Percentiles rank a stretch among this genome's conserved stretches.
Evolutionary conservation across 331 rosid species (phyloP).

Genomic region (Rosa hybrid): DNA sequence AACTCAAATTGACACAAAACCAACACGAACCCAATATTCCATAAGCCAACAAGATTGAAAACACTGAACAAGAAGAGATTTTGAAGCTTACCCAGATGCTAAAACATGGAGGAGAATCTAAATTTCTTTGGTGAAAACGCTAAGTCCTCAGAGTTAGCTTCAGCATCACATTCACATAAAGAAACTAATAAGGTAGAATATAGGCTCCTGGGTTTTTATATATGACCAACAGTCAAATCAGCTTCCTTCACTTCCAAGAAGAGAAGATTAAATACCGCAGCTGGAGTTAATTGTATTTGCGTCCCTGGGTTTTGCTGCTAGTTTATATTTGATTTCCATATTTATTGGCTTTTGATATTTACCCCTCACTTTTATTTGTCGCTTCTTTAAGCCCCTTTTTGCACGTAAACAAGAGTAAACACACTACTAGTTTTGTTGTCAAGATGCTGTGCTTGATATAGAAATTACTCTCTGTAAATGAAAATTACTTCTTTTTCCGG

Average conservation of each 20-base stretch:
- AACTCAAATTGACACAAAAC: slow-evolving; percentile 5
- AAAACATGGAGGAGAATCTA: slow-evolving; percentile 5
- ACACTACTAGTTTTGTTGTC: not conserved
- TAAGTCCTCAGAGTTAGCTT: slow-evolving; percentile 10
- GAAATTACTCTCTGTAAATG: not conserved
- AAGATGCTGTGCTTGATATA: not conserved
- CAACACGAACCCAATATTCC: not conserved
- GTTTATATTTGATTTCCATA: not conserved
- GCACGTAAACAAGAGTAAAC: not conserved
- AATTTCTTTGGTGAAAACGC: slow-evolving; percentile 13
- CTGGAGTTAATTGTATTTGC: not conserved
- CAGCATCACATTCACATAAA: not conserved
- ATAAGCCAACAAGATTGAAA: not conserved
- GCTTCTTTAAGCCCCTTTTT: not conserved
- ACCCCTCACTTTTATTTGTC: not conserved
- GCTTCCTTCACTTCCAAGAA: not conserved
- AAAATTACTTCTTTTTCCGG: not conserved
- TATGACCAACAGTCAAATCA: not conserved
- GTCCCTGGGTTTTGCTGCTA: slow-evolving; percentile 13
- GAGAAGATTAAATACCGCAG: slow-evolving; percentile 14
- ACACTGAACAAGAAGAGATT: slow-evolving; percentile 1
- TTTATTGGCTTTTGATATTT: not conserved
- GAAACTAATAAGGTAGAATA: not conserved
- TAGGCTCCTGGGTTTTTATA: not conserved
- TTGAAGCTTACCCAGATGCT: slow-evolving; percentile 34